Evolutionary conservation across 306 rosid species (phyloP).

Genomic region (Calophaca sinica): DNA sequence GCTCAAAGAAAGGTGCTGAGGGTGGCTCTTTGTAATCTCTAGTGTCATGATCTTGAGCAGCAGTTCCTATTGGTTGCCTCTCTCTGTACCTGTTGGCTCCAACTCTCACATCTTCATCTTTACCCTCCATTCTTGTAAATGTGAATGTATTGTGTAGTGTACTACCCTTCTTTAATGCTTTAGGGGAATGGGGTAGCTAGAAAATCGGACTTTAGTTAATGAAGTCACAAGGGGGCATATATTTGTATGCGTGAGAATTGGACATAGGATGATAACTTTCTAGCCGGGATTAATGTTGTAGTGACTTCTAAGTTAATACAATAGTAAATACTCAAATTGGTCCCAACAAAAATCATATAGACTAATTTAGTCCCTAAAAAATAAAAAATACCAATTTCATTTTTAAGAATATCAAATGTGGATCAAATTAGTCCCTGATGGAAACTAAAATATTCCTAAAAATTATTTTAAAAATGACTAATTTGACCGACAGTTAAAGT

Average conservation of each 20-base stretch:
- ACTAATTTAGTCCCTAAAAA: no score
- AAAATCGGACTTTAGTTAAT: neutral
- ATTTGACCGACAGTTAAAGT: no score
- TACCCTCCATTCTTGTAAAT: slow-evolving; percentile 46
- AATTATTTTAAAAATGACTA: no score
- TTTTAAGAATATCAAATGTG: no score
- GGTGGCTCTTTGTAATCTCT: slow-evolving; percentile 60
- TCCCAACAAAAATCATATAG: no score
- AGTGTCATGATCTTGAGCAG: slow-evolving; percentile 37
- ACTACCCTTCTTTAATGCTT: neutral
- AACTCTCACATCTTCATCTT: slow-evolving; percentile 56
- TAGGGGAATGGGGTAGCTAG: neutral
- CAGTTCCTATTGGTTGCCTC: slow-evolving; percentile 54
- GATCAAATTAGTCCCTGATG: no score
- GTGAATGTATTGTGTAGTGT: no score
- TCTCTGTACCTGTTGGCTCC: slow-evolving; percentile 58
- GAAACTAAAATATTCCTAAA: no score
- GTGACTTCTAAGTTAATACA: neutral
- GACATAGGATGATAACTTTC: slow-evolving; percentile 30
- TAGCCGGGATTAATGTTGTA: neutral
- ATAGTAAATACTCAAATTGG: no score
- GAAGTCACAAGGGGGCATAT: slow-evolving; percentile 23
- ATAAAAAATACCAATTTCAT: no score
- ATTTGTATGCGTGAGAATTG: slow-evolving; percentile 39
- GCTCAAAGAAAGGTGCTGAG: slow-evolving; percentile 32